Evolutionary conservation across 176 grass and related monocot genomes (phyloP).

Genomic region (Elymus sibiricus): DNA sequence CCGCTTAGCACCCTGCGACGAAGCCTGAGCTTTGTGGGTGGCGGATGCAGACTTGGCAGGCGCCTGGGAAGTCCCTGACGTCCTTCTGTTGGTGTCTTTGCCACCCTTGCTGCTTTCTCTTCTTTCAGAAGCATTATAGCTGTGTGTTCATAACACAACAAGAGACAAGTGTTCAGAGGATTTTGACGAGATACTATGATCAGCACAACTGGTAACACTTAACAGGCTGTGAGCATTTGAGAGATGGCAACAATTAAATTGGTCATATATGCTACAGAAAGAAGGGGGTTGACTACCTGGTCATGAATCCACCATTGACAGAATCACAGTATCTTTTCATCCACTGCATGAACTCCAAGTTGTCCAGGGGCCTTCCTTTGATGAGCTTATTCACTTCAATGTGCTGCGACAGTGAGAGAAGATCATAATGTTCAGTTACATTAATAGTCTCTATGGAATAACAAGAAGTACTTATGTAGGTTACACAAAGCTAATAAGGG

Average conservation of each 20-base stretch:
- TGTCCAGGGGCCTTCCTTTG: constrained; percentile 90
- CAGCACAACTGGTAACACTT: not conserved
- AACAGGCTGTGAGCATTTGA: not conserved
- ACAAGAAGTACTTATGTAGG: no score
- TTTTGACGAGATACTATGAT: not conserved
- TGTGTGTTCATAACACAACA: constrained; percentile 7
- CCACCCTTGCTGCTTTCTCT: constrained; percentile 86
- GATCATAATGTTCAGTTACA: not conserved
- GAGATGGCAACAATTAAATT: not conserved
- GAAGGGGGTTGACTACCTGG: constrained; percentile 30
- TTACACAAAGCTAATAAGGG: no score
- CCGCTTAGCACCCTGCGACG: constrained; percentile 42
- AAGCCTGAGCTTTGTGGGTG: constrained; percentile 44
- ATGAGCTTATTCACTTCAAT: constrained; percentile 88
- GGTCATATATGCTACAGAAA: not conserved
- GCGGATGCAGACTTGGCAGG: constrained; percentile 43
- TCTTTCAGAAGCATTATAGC: constrained; percentile 84
- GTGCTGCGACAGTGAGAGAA: constrained; percentile 49
- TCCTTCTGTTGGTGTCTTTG: constrained; percentile 85
- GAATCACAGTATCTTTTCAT: constrained; percentile 92
- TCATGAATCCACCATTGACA: constrained; percentile 47
- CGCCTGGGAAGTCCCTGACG: constrained; percentile 49
- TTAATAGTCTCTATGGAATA: not conserved
- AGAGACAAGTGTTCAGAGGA: not conserved
- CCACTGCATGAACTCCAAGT: constrained; percentile 98